Percentiles rank a stretch among this genome's conserved stretches.
phyloP scores from a whole-genome alignment of 1,284 basidiomycete species.

The Cutaneotrichosporon arboriforme region DNA sequence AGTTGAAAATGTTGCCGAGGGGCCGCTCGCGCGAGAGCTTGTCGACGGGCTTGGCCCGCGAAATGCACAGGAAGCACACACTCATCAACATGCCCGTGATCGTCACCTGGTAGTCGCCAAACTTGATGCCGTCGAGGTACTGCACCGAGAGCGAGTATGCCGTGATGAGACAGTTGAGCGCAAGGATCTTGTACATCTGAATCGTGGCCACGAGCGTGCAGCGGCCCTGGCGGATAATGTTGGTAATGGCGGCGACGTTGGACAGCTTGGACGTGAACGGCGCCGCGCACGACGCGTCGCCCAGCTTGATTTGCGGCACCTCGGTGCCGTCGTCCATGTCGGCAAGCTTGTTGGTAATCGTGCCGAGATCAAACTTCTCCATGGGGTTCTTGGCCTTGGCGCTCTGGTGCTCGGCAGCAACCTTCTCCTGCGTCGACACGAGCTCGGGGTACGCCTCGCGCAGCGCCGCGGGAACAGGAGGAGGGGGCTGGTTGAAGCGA shows the following conservation, averaged over 20 bases:
- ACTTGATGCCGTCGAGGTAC: conserved; percentile 95
- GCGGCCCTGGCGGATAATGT: conserved; percentile 92
- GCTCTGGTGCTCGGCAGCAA: conserved; percentile 58
- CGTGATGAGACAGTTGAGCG: conserved; percentile 90
- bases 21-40: conserved; percentile 85
- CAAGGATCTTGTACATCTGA: conserved; percentile 98
- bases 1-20: conserved; percentile 88
- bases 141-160: conserved; percentile 93
- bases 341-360: conserved; percentile 82
- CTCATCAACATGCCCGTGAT: conserved; percentile 94
- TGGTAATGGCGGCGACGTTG: conserved; percentile 85
- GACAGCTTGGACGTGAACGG: conserved; percentile 94
- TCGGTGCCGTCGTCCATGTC: conserved; percentile 86
- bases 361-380: conserved; percentile 85
- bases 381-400: conserved; percentile 76
- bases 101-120: conserved; percentile 91
- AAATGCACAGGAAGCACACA: conserved; percentile 94
- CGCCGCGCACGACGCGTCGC: conserved; percentile 91
- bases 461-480: conserved; percentile 76
- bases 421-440: conserved; percentile 79
- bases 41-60: conserved; percentile 92
- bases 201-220: conserved; percentile 94
- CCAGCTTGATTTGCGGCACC: conserved; percentile 91
- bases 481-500: conserved; percentile 83
- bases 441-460: conserved; percentile 79